Evolutionary conservation across 305 asterid species (phyloP).

Genomic region (Fraxinus dipetala): DNA sequence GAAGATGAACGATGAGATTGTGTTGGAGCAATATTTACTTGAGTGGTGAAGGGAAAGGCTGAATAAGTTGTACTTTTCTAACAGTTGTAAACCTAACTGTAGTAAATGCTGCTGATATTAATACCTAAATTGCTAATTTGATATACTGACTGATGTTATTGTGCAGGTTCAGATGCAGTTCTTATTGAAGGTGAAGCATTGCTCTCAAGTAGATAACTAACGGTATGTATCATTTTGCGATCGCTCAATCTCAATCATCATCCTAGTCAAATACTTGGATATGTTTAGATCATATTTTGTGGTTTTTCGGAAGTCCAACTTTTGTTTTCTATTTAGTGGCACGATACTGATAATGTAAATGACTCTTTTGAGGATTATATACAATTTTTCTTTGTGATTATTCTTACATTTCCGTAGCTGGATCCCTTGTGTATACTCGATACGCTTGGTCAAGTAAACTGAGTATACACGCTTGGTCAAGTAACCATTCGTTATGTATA

Average conservation of each 20-base stretch:
- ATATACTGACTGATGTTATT: neutral
- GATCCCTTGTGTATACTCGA: neutral
- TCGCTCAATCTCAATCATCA: neutral
- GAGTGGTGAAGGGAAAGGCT: neutral
- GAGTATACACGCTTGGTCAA: neutral
- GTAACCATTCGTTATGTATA: neutral
- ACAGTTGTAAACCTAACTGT: neutral
- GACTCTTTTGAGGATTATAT: conserved; percentile 10
- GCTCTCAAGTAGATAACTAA: conserved; percentile 16
- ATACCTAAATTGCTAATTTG: neutral
- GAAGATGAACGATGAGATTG: neutral
- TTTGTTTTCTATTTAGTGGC: neutral
- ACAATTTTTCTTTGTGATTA: neutral
- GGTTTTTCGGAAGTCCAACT: conserved; percentile 17
- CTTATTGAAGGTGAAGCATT: conserved; percentile 69
- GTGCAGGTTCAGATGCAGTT: conserved; percentile 87
- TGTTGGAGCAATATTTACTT: neutral
- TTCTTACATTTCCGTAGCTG: neutral
- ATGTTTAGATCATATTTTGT: conserved; percentile 49
- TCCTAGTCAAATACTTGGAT: neutral
- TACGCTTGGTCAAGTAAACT: neutral
- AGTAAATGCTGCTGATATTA: neutral
- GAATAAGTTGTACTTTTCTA: too few species aligned
- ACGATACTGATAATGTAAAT: neutral
- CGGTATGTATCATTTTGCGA: conserved; percentile 1